Evolutionary conservation across 805 yeast species (phyloP), one percentile per base, ranked within the genome.

Genomic region (Pichia heedii): DNA sequence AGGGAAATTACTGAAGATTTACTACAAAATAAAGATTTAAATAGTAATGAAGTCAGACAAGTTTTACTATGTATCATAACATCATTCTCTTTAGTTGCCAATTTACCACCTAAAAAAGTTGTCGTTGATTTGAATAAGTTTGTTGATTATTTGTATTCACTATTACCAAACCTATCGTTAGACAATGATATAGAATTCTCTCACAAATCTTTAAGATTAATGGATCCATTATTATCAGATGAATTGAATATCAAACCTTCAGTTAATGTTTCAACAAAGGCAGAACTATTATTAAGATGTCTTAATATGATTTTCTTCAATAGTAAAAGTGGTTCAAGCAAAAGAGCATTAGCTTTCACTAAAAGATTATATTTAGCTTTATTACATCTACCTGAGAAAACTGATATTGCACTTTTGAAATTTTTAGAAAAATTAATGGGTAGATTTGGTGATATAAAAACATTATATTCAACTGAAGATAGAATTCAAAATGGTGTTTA

Each of bases 161-260:
- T 87, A 8, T 61, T 90, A 37, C 78, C 81, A 29, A 78, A 79
- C 39, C 62, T 89, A 33, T 71, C 89, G 0, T 61, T 83, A 42
- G 95, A 89, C 59, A 74, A 90, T 5, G 95, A 87, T 47, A 68
- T 93, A 43, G 97, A 89, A 58, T 80, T 85, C 46, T 80, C 94
- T 2, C 86, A 84, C 60, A 85, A 84, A 59, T 70, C 94, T 1
- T 63, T 88, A 36, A 75, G 96, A 53, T 66, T 87, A 40, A 79
- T 84, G 10, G 96, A 89, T 62, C 95, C 95, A 9, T 64, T 81
- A 30, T 62, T 72, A 10, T 63, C 65, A 12, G 61, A 65, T 39
- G 51, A 51, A 34, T 30, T 51, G 4, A 50, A 67, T 27, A 33
- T 50, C 22, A 78, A 77, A 53, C 88, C 90, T 4, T 71, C 85